These are phyloP conservation scores for Litsea cubeba DNA, from an alignment of 164 flowering plant genomes.

Conservation along the genomic window DNA sequence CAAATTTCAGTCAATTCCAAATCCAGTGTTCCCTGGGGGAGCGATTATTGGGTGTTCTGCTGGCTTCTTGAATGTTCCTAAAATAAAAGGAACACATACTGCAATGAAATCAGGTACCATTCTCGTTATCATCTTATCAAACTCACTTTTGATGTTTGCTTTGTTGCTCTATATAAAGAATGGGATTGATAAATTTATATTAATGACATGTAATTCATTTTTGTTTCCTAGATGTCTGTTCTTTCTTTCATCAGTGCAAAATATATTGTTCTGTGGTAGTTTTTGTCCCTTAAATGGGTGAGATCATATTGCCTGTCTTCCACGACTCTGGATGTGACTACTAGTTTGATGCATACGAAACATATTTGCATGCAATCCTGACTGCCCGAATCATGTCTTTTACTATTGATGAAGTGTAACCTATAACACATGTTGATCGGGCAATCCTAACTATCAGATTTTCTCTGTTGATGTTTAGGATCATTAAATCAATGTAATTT, in stretches of 20 bases:
- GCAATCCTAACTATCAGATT: background rate
- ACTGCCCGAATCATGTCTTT: background rate
- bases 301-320: background rate
- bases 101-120: slow-evolving; percentile 92
- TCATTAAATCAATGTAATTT: background rate
- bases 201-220: background rate
- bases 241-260: background rate
- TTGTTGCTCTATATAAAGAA: background rate
- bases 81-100: slow-evolving; percentile 95
- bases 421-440: background rate
- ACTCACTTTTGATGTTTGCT: background rate
- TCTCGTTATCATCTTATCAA: too few species aligned
- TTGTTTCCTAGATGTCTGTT: background rate
- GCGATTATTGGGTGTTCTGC: slow-evolving; percentile 98
- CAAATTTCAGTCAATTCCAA: slow-evolving; percentile 86
- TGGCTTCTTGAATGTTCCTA: slow-evolving; percentile 94
- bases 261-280: too few species aligned
- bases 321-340: background rate
- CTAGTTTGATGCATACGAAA: background rate
- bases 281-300: too few species aligned
- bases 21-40: slow-evolving; percentile 98
- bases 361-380: background rate
- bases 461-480: background rate
- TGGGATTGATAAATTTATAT: background rate
- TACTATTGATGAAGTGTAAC: background rate